Evolutionary conservation across 306 rosid genomes (phyloP).

Genomic region (Chamaecrista fasciculata): DNA sequence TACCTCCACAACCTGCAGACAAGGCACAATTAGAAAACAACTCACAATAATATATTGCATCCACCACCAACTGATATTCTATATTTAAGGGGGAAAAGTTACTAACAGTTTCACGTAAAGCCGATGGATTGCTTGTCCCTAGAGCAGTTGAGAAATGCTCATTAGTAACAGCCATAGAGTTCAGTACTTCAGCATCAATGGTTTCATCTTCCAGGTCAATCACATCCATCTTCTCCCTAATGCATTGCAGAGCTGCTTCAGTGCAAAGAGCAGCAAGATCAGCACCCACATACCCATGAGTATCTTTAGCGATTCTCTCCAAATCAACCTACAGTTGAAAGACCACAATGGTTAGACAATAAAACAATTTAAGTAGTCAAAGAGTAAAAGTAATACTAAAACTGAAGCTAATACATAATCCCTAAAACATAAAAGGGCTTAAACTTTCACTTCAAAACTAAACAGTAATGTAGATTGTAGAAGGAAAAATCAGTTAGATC

Average conservation of each 20-base stretch:
- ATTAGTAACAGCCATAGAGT: slow-evolving; percentile 74
- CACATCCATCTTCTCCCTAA: slow-evolving; percentile 77
- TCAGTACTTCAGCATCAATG: slow-evolving; percentile 76
- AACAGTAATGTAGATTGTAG: too few species aligned
- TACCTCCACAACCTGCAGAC: slow-evolving; percentile 83
- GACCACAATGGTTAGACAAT: not conserved
- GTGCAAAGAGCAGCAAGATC: slow-evolving; percentile 77
- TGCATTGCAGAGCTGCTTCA: slow-evolving; percentile 79
- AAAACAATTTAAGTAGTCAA: too few species aligned
- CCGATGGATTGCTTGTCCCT: slow-evolving; percentile 75
- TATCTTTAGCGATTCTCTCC: slow-evolving; percentile 63
- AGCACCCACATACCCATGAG: slow-evolving; percentile 79
- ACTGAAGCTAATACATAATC: too few species aligned
- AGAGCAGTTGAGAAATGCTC: slow-evolving; percentile 77
- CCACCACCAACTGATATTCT: too few species aligned
- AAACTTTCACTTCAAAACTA: too few species aligned
- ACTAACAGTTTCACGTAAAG: slow-evolving; percentile 71
- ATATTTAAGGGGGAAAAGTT: too few species aligned
- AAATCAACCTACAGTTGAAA: slow-evolving; percentile 54
- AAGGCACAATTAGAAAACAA: too few species aligned
- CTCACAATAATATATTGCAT: too few species aligned
- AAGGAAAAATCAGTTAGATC: not conserved
- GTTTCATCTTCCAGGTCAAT: slow-evolving; percentile 72
- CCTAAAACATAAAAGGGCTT: too few species aligned
- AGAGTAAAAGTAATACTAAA: too few species aligned